These are phyloP conservation scores for Citrus australasica DNA, from an alignment of 345 rosid species.

Conservation along the genomic window DNA sequence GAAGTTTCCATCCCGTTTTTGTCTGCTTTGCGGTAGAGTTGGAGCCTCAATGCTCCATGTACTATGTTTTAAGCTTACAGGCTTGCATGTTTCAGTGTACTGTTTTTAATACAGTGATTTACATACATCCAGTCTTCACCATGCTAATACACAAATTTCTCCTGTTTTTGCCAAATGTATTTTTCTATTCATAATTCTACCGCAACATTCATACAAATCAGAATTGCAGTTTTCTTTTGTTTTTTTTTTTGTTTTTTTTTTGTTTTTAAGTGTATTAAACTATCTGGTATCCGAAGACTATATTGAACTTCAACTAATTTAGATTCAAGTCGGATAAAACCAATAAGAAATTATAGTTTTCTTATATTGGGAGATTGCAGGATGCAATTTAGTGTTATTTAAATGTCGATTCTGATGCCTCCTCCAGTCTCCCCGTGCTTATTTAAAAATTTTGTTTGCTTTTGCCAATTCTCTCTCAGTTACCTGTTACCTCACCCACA, in stretches of 20 bases:
- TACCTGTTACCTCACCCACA: neutral
- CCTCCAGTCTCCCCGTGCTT: neutral
- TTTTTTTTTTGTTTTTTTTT: no score
- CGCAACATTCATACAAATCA: neutral
- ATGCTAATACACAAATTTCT: constrained; percentile 6
- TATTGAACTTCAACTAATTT: fast-evolving
- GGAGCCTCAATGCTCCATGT: constrained; percentile 6
- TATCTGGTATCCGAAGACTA: fast-evolving
- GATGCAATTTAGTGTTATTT: neutral
- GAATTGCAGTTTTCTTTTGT: neutral
- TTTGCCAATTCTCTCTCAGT: neutral
- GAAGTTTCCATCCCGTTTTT: constrained; percentile 19
- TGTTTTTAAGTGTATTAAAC: no score
- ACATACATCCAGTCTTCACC: neutral
- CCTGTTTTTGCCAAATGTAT: constrained; percentile 11
- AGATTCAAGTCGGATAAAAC: no score
- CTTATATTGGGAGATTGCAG: no score
- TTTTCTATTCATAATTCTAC: constrained; percentile 10
- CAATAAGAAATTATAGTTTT: neutral
- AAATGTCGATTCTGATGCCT: neutral
- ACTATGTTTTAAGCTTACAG: constrained; percentile 3
- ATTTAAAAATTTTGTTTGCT: neutral
- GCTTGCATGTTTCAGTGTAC: neutral
- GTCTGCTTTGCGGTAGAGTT: constrained; percentile 13
- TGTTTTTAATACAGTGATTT: constrained; percentile 10